Evolutionary conservation across 169 alveolate genomes (phyloP).

Genomic region (Plasmodium gallinaceum): DNA sequence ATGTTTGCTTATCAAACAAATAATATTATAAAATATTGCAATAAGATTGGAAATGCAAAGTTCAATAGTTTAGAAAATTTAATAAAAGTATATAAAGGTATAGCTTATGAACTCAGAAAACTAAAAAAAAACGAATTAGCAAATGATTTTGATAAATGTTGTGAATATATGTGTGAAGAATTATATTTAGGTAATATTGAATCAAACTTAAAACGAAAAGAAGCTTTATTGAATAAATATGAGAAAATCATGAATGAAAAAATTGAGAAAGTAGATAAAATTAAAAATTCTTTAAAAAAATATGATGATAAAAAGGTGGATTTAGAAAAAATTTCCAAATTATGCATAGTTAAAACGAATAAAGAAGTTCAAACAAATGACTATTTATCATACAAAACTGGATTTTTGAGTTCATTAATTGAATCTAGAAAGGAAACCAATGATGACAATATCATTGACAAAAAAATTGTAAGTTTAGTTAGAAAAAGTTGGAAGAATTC

Average conservation of each 20-base stretch:
- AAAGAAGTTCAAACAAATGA: slow-evolving; percentile 60
- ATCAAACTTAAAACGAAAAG: slow-evolving; percentile 49
- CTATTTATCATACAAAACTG: slow-evolving; percentile 45
- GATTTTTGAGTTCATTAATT: slow-evolving; percentile 20
- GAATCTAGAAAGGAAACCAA: slow-evolving; percentile 20
- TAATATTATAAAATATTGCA: slow-evolving; percentile 51
- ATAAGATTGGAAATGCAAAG: slow-evolving; percentile 48
- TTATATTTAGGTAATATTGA: slow-evolving; percentile 64
- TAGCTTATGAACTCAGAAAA: slow-evolving; percentile 51
- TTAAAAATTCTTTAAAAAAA: slow-evolving; percentile 34
- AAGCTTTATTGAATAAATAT: slow-evolving; percentile 35
- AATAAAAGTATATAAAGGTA: slow-evolving; percentile 69
- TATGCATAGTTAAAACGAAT: slow-evolving; percentile 31
- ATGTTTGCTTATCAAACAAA: slow-evolving; percentile 77
- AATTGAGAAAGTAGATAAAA: slow-evolving; percentile 29
- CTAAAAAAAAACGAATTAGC: slow-evolving; percentile 55
- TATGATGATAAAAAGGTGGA: slow-evolving; percentile 42
- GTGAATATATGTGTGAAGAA: slow-evolving; percentile 77
- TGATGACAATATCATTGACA: neutral
- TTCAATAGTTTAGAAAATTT: slow-evolving; percentile 56
- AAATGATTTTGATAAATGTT: slow-evolving; percentile 70
- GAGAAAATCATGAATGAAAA: slow-evolving; percentile 61
- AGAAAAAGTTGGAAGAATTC: slow-evolving; percentile 82
- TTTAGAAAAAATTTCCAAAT: slow-evolving; percentile 18
- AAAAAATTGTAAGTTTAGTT: slow-evolving; percentile 73